Evolutionary conservation across 805 yeast genomes (phyloP), one percentile per base, ranked within the genome.

Genomic region (Nakazawaea wickerhamii): DNA sequence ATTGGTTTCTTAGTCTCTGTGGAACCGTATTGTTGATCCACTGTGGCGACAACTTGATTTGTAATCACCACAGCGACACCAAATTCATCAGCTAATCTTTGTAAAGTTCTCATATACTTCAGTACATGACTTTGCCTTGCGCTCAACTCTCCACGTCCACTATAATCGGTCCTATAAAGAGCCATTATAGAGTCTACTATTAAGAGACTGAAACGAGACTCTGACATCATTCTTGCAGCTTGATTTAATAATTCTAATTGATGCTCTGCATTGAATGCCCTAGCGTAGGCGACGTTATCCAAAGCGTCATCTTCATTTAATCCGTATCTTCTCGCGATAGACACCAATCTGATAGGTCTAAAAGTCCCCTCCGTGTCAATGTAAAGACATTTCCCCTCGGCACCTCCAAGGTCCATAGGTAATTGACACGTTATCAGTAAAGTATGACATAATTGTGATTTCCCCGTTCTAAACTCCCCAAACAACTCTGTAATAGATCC

Each of bases 121-220:
- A 97, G 97, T 43, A 93, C 90, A 56, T 88, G 96, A 68, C 81
- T 78, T 65, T 93, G 99, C 52, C 99, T 75, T 4, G 96, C 96
- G 53, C 95, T 82, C 49, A 93, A 72, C 62, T 93, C 99, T 26
- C 96, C 99, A 61, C 99, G 75, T 25, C 99, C 99, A 15, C 89
- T 73, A 59, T 78, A 93, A 65, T 93, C 99, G 0, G 98, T 89
- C 62, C 99, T 77, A 63, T 90, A 90, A 31, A 90, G 70, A 1
- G 97, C 95, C 97, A 95, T 93, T 47, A 93, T 86, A 9, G 97
- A 88, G 63, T 93, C 99, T n/a, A 93, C 96, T 48, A 93, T 84
- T 46, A 93, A 70, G 50, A 93, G 63, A 5, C 95, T 81, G 54
- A 93, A 93, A 50, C 98, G 73, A 19, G 96, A 81, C 59, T 87